Evolutionary conservation across 352 stramenopile genomes (phyloP), one percentile per base, ranked within the genome.

Genomic region (Phytopythium vexans): DNA sequence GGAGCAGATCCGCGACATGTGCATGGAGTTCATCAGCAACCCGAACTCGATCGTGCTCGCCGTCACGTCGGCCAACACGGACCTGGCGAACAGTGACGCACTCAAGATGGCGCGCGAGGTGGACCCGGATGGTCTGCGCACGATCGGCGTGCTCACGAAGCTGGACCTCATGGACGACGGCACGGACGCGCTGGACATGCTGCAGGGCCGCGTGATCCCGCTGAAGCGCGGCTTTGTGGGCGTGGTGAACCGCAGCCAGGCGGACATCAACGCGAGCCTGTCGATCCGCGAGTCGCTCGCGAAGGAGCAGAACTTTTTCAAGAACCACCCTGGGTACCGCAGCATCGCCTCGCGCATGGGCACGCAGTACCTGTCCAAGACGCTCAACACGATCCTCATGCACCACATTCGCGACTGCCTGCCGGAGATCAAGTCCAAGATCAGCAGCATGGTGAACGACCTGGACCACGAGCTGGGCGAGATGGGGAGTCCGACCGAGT

Each of bases 141-240:
- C 98, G 5, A 98, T 99, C 60, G 98, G 98, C 40, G 97, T 99
- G 41, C 77, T 99, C 32, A 99, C 97, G 3, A 99, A 99, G 72
- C 72, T 99, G 16, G 98, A 99, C 71, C 85, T 99, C 40, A 99
- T 99, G 97, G 98, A 99, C 78, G 89, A 98, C 52, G 97, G 97
- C 47, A 99, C 97, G 8, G 97, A 99, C 75, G 96, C 95, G 6
- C 74, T 90, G 50, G 95, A 99, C 45, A 98, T 99, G 76, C 81
- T 99, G 21, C 77, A 98, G 38, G 97, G 97, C 62, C 86, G 90
- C 58, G 85, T 99, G 8, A 99, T 99, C 61, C 95, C 96, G 31
- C 82, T 99, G 21, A 96, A 97, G 51, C 83, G 90, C 52, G 98
- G 98, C 45, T 99, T 99, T 60, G 96, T 99, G 46, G 97, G 89